Percentiles rank a stretch among this genome's conserved stretches.
These are phyloP conservation scores for Carpinus viminea DNA, from an alignment of 306 rosid genomes.

Conservation along the genomic window DNA sequence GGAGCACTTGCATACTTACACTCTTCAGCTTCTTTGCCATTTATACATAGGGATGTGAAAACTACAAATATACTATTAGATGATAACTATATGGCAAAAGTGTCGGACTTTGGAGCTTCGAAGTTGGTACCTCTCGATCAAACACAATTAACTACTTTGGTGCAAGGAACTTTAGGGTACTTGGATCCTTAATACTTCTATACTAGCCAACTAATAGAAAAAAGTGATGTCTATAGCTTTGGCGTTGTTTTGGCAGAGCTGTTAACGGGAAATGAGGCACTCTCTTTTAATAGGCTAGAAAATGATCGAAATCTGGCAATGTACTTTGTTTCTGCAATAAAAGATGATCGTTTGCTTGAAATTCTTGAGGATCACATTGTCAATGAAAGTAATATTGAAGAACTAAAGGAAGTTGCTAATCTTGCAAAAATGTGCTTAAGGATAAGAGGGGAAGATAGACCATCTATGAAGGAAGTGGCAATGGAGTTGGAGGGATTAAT, in stretches of 20 bases:
- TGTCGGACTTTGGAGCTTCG: slow-evolving; percentile 60
- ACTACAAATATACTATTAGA: slow-evolving; percentile 47
- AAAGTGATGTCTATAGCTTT: slow-evolving; percentile 61
- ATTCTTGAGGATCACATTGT: slow-evolving; percentile 36
- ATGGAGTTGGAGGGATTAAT: slow-evolving; percentile 43
- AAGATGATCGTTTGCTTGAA: slow-evolving; percentile 31
- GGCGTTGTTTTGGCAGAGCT: slow-evolving; percentile 53
- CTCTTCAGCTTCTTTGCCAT: slow-evolving; percentile 43
- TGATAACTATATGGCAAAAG: slow-evolving; percentile 32
- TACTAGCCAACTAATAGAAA: slow-evolving; percentile 50
- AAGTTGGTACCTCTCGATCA: slow-evolving; percentile 51
- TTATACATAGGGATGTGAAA: slow-evolving; percentile 61
- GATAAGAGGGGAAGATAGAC: slow-evolving; percentile 53
- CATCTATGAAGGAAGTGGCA: slow-evolving; percentile 58
- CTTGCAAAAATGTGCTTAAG: slow-evolving; percentile 40
- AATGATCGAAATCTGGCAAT: slow-evolving; percentile 35
- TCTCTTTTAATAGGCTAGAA: slow-evolving; percentile 32
- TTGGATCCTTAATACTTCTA: slow-evolving; percentile 50
- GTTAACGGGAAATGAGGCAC: slow-evolving; percentile 46
- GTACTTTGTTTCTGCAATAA: slow-evolving; percentile 36
- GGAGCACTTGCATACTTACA: slow-evolving; percentile 53
- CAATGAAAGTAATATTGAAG: slow-evolving; percentile 27
- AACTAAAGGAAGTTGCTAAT: slow-evolving; percentile 35
- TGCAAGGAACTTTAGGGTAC: slow-evolving; percentile 55
- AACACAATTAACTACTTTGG: slow-evolving; percentile 40